phyloP scores from a whole-genome alignment of 371 early-diverging fungal genomes.

The Mortierella polycephala region DNA sequence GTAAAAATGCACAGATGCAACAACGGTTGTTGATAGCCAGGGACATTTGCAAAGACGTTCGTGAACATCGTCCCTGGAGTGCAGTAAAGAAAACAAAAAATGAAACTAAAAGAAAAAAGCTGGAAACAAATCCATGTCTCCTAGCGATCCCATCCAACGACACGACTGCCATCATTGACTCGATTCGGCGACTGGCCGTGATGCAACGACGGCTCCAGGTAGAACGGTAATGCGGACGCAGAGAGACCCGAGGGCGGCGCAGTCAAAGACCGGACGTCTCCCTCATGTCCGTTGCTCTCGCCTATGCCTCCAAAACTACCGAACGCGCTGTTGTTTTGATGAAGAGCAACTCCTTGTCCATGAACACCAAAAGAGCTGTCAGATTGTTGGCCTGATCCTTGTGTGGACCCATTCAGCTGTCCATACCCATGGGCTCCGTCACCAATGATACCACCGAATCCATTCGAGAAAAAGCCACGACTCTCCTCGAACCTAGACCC shows the following conservation, averaged over 20 bases:
- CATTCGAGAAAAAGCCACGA: conserved; percentile 42
- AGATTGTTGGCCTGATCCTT: conserved; percentile 1
- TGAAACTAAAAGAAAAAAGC: conserved; percentile 4
- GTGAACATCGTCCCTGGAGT: background rate
- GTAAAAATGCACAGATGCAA: no score
- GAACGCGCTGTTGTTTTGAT: conserved; percentile 5
- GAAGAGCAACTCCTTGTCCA: background rate
- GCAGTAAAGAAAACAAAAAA: conserved; percentile 8
- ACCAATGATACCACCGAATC: conserved; percentile 50
- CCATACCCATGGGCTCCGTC: conserved; percentile 35
- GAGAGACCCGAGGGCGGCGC: conserved; percentile 18
- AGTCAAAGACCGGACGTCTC: background rate
- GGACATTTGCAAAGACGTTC: background rate
- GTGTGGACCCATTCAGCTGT: conserved; percentile 1
- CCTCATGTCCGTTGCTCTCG: conserved; percentile 1
- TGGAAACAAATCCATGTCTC: background rate
- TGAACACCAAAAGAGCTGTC: conserved; percentile 8
- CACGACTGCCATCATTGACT: conserved; percentile 14
- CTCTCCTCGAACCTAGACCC: conserved; percentile 39
- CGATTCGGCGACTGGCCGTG: conserved; percentile 20
- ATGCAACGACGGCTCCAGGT: conserved; percentile 25
- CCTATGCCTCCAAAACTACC: conserved; percentile 17
- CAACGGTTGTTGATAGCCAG: no score
- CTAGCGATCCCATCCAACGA: conserved; percentile 42
- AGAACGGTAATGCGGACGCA: conserved; percentile 21